Base-by-base conservation (phyloP, 2,329 filamentous ascomycete genomes). In the Botrytis fabae region DNA sequence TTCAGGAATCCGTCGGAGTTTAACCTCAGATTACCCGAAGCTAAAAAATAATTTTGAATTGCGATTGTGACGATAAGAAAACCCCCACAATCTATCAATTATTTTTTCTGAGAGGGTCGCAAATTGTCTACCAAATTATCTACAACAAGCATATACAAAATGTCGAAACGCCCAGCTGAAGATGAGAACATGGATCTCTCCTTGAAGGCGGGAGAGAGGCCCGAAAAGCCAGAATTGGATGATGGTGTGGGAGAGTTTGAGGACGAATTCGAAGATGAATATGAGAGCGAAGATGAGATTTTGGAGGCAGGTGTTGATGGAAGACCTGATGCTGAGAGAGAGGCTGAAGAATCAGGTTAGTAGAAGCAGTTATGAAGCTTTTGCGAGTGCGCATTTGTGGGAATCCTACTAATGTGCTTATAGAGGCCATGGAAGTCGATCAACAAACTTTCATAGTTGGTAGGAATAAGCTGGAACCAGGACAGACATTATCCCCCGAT, bases 401-500 rank as follows among this genome's bases (percentile, higher is more conserved):
- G 20, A 59, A 73, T 62, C 69, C 69, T 77, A 40, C 76, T 80
- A 73, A 80, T 73, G 25, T 16, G 38, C 54, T 73, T 74, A 70
- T 81, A 88, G 91, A 91, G 79, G 92, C 91, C 68, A 98, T 98
- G 95, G 93, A 98, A 61, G 89, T 98, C 70, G 95, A 98, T 83
- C 92, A 95, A 80, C 91, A 93, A 82, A 97, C 94, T 59, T 99
- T 98, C 83, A 98, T 99, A 79, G 94, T 97, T 77, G 96, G 96
- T 76, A 90, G 96, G 80, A 94, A 94, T 82, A 95, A 96, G 85
- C 88, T 98, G 76, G 93, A 94, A 76, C 91, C 94, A 20, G 95
- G 94, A 78, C 94, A 98, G 85, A 95, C 94, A 8, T 88, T 99
- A 73, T 90, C 94, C 5, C 95, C 96, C 22, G 96, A 99, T 83